phyloP scores from a whole-genome alignment of 352 stramenopile species.

The Aphanomyces cochlioides region DNA sequence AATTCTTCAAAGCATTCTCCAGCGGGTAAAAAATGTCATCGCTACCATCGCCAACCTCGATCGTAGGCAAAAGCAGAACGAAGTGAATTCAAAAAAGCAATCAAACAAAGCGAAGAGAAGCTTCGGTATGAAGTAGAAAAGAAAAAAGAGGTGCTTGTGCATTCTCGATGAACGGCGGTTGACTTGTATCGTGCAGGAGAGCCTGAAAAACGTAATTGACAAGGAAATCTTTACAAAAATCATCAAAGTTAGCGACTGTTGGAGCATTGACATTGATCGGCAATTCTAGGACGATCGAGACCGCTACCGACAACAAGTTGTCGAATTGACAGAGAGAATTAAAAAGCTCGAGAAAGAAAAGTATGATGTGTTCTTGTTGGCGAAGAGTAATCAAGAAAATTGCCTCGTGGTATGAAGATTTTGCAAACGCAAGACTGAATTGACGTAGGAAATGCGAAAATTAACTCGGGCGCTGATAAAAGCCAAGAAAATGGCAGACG shows the following conservation, averaged over 20 bases:
- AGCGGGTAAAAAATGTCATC: slow-evolving; percentile 44
- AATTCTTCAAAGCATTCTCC: slow-evolving; percentile 65
- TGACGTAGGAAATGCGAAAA: slow-evolving; percentile 67
- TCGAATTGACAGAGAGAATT: slow-evolving; percentile 65
- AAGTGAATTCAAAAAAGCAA: slow-evolving; percentile 76
- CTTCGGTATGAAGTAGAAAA: slow-evolving; percentile 53
- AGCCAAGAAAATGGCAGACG: slow-evolving; percentile 57
- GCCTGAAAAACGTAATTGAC: slow-evolving; percentile 75
- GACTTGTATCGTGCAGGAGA: slow-evolving; percentile 39
- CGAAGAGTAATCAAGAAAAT: slow-evolving; percentile 64
- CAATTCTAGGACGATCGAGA: slow-evolving; percentile 62
- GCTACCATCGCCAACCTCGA: slow-evolving; percentile 38
- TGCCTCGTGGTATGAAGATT: slow-evolving; percentile 39
- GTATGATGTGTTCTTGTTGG: slow-evolving; percentile 63
- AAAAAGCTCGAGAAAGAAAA: slow-evolving; percentile 65
- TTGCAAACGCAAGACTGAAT: background rate
- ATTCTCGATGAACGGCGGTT: background rate
- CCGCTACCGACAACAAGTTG: slow-evolving; percentile 66
- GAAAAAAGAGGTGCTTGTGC: slow-evolving; percentile 55
- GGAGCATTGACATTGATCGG: background rate
- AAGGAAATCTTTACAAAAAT: slow-evolving; percentile 84
- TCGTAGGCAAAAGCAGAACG: slow-evolving; percentile 69
- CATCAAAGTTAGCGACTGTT: slow-evolving; percentile 44
- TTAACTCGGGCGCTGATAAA: slow-evolving; percentile 60
- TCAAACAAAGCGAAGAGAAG: slow-evolving; percentile 60